These are phyloP conservation scores for Coniferiporia weirii DNA, from an alignment of 1,284 basidiomycete species.

Conservation along the genomic window DNA sequence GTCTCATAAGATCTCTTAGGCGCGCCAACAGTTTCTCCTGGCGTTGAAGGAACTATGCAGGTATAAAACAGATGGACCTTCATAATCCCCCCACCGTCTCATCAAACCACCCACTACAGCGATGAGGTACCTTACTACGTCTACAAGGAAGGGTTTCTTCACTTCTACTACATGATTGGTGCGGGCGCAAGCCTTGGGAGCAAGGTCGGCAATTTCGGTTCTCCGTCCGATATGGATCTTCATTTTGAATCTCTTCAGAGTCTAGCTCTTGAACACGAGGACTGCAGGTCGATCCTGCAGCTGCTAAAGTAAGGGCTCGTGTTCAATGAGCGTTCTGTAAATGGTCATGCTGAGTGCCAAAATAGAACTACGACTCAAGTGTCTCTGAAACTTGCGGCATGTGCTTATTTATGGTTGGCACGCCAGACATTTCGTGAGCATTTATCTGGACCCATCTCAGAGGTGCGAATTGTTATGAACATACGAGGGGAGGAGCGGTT, in stretches of 20 bases:
- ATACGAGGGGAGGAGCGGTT: background rate
- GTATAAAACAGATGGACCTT: background rate
- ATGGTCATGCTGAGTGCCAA: background rate
- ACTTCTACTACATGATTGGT: conserved; percentile 13
- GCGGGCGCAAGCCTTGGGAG: conserved; percentile 7
- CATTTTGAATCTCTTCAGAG: background rate
- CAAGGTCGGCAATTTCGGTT: background rate
- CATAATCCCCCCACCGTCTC: background rate
- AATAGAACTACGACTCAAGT: conserved; percentile 7
- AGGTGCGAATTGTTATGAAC: background rate
- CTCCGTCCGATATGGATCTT: background rate
- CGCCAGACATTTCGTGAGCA: conserved; percentile 1
- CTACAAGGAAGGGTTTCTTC: conserved; percentile 3
- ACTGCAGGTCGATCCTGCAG: conserved; percentile 9
- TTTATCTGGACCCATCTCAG: conserved; percentile 3
- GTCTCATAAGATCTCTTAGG: background rate
- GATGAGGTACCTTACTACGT: conserved; percentile 4
- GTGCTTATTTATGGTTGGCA: conserved; percentile 7
- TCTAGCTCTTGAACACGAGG: conserved; percentile 8
- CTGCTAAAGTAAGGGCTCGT: background rate
- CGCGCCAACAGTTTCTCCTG: background rate
- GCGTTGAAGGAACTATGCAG: conserved; percentile 12
- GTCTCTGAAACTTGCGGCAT: conserved; percentile 10
- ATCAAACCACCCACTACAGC: background rate
- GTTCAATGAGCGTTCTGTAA: background rate